Evolutionary conservation across 495 filamentous ascomycete species (phyloP), one percentile per base, ranked within the genome.

Genomic region (Penicillium steckii): DNA sequence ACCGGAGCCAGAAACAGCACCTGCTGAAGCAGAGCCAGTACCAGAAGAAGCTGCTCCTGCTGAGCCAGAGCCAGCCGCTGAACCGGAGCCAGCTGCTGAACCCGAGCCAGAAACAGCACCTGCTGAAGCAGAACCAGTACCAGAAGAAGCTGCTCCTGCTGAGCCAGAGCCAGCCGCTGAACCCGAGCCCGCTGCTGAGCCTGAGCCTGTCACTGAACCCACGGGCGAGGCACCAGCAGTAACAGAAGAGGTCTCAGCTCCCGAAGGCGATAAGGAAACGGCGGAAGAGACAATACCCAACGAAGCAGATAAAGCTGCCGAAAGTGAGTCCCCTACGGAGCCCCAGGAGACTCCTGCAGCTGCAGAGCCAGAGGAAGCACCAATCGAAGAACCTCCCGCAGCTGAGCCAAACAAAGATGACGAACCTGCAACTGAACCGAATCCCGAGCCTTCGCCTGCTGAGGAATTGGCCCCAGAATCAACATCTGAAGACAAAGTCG

Each of bases 41-140:
- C 47, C 52, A 19, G 40, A 49, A 13, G 43, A 43, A 32, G 51
- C 40, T 10, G 50, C 52, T 25, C 53, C 61, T 19, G 25, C 61
- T 18, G 42, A 22, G 9, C 56, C 54, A n/a, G 18, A 55, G 19
- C 15, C 43, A 5, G 18, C 47, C 3, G 50, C 44, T 3, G 46
- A 52, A 13, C 45, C 51, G 40, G 32, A 56, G 21, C 12, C 56
- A 17, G 35, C 35, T 17, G n/a, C 15, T 3, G 33, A 15, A 7
- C n/a, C 17, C 21, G 23, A 32, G 3, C 33, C 46, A 4, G 48
- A 48, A 42, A 7, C 15, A 10, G 47, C 40, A 5, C 48, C 24
- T 30, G 4, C 50, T 12, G 47, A 53, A 21, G 50, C 51, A 43
- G 26, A 48, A 22, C 19, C 42, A 22, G 50, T 51, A 27, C 51